Evolutionary conservation across 2,329 filamentous ascomycete genomes (phyloP).

Genomic region (Pseudogymnoascus sp.): DNA sequence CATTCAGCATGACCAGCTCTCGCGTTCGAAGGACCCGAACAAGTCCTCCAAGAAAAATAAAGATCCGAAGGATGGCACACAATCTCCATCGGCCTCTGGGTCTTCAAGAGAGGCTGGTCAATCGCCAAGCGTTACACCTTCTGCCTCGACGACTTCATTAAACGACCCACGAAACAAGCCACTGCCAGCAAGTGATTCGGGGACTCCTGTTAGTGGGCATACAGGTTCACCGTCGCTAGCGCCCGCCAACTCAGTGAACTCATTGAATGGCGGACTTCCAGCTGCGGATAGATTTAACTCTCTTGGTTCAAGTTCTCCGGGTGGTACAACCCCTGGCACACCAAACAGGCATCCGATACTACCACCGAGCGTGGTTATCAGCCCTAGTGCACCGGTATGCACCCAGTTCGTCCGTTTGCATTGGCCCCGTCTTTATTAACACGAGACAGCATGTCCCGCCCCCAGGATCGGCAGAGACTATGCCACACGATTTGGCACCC

Average conservation of each 20-base stretch:
- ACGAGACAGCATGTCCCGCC: constrained; percentile 70
- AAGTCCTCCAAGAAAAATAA: constrained; percentile 76
- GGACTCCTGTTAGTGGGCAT: constrained; percentile 15
- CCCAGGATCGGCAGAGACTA: constrained; percentile 89
- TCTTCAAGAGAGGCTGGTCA: constrained; percentile 46
- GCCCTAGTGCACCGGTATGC: constrained; percentile 83
- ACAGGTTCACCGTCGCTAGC: constrained; percentile 19
- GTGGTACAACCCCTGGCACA: constrained; percentile 43
- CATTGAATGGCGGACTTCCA: constrained; percentile 21
- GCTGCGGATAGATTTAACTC: constrained; percentile 37
- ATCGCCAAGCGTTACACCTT: constrained; percentile 64
- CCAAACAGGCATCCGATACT: constrained; percentile 56
- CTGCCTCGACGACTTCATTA: constrained; percentile 80
- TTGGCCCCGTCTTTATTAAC: neutral
- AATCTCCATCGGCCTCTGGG: constrained; percentile 60
- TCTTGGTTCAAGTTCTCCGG: constrained; percentile 30
- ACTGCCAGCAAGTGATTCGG: constrained; percentile 47
- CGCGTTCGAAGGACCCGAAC: constrained; percentile 73
- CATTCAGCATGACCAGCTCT: constrained; percentile 70
- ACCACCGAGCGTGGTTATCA: constrained; percentile 86
- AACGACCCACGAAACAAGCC: constrained; percentile 81
- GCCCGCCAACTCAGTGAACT: constrained; percentile 24
- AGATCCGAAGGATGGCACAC: constrained; percentile 65
- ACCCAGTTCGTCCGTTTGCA: neutral
- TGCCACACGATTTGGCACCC: constrained; percentile 93